Base-by-base conservation (phyloP, 257 asterid genomes). In the Solanum pimpinellifolium region DNA sequence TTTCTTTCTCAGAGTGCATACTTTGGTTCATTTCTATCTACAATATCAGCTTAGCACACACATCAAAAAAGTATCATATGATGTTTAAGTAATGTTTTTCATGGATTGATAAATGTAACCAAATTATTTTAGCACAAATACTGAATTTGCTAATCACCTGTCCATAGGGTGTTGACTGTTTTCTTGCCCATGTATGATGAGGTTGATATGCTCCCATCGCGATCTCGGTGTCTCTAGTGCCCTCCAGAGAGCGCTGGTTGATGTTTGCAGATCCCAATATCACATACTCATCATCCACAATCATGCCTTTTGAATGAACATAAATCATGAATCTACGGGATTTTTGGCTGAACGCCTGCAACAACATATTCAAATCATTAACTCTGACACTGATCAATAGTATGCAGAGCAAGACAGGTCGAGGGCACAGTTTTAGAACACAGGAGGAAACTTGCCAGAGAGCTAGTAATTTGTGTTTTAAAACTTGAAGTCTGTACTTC, bases 201-300 rank as follows among this genome's bases (percentile, higher is more conserved):
- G 98, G 98, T 88, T 97, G 99, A 88, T 97, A 95, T 47, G 98
- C 98, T 68, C 99, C 99, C 99, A 97, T 95, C 29, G 99, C 99
- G 14, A 97, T 97, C 92, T 97, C 99, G 0, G 99, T 97, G 91
- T 97, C 99, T 88, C 98, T 88, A 39, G 92, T 92, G 9, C 99
- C 99, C 91, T 95, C 99, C 97, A 95, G 91, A 42, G 99, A 97
- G 15, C 99, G 92, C 87, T 97, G 99, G 85, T 97, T 97, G 84
- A 95, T 97, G 89, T 97, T 97, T 85, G 99, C 99, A 16, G 98
- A 95, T 70, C 99, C 98, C 82, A 95, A 41, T 86, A 97, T 92
- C 62, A 95, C 96, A 84, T 91, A 97, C 90, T 97, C 99, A 59
- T 95, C 99, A 27, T 94, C 99, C 89, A 95, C 99, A 77, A 95